Evolutionary conservation across 495 filamentous ascomycete species (phyloP), one percentile per base, ranked within the genome.

Genomic region (Penicillium tannophilum): DNA sequence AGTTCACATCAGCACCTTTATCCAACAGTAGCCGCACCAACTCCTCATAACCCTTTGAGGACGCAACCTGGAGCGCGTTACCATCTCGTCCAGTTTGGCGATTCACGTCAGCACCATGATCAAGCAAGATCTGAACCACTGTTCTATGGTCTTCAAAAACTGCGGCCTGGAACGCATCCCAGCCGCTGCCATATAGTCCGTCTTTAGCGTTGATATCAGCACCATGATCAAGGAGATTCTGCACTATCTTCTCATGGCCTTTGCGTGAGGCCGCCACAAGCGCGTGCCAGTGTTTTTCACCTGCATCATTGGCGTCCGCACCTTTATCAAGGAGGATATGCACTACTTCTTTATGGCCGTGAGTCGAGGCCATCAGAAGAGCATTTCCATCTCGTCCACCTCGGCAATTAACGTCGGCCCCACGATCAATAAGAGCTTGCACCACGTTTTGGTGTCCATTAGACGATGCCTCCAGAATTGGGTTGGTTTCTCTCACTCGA

Each of bases 1-100:
- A 30, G 12, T 56, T 56, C n/a, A 56, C 42, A 28, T 43, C 33
- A 2, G 45, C 55, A n/a, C 45, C 45, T 1, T 14, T 5, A 23
- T 50, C 33, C 4, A 57, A 9, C n/a, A 57, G 11, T 14, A 50
- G 2, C 5, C 23, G 28, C 12, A 57, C 55, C 23, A 33, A 17
- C 12, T 42, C 20, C 1, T 17, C 19, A 35, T 50, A 6, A 16
- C 55, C 30, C 24, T 9, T 46, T 0, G 10, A 19, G 10, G 43
- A 19, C n/a, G 43, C 43, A 46, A 9, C 19, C 23, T 10, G 43
- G 5, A 46, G 11, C 4, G 17, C 5, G 4, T 11, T 46, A 1
- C 19, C 43, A 20, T 19, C n/a, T 23, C 10, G 10, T 11, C 42
- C 42, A 17, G 6, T 19, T 17, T 4, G 8, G 2, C 8, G 16